Base-by-base conservation (phyloP, 2,329 filamentous ascomycete species). In the Trichoderma lentiforme region DNA sequence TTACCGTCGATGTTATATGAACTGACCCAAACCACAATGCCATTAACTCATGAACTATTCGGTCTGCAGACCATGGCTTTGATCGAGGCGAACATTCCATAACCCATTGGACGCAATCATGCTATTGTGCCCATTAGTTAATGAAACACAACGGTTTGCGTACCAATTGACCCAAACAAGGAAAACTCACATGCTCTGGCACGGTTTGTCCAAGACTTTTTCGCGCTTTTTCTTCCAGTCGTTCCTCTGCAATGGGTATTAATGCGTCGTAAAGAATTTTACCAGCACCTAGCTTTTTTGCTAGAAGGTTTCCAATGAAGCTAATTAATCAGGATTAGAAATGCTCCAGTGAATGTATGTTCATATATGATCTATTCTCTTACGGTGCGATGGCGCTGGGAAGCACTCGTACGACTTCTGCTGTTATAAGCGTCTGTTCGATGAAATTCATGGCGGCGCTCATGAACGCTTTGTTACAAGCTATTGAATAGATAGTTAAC, bases 41-140 rank as follows among this genome's bases (percentile, higher is more conserved):
- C 63, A 66, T 66, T 18, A 66, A 39, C 47, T 66, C 63, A 39
- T 66, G 63, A 14, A 66, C 63, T 56, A 56, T 66, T 7, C 63
- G 30, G 30, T 66, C 63, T 24, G 63, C 63, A 12, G 63, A 66
- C 63, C 63, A 66, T 26, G 63, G 63, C 2, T 39, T 57, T 28
- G 63, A 56, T 14, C 47, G 47, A 7, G 47, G 63, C 9, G 63
- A 66, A 5, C 63, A 56, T 15, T 66, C 63, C 43, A 66, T 66
- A 4, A 66, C 47, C 63, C 63, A 66, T 66, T 66, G 63, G 9
- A 66, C 56, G 47, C 63, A 66, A 32, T 66, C 63, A 66, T 66
- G 63, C 63, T 66, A 21, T 56, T 9, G 24, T 28, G 11, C 6
- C 8, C 28, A 24, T 66, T 28, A 65, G 63, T n/a, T 2, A 28